These are phyloP conservation scores for Chaetomium sp. DNA, from an alignment of 2,329 filamentous ascomycete species.

Conservation along the genomic window DNA sequence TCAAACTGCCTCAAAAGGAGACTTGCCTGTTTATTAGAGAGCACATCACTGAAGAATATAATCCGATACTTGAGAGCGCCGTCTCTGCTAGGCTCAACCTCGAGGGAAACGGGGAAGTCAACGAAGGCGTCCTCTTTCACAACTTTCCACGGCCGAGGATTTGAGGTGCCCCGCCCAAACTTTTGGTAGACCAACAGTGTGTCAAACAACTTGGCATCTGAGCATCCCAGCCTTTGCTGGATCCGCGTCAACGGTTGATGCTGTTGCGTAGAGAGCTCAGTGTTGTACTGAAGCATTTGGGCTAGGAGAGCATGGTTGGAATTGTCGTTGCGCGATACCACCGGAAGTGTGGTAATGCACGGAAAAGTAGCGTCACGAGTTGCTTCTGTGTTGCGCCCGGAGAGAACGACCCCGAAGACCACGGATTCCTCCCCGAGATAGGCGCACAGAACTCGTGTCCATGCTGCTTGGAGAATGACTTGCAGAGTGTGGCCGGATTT, in stretches of 20 bases:
- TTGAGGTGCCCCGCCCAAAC: constrained; percentile 25
- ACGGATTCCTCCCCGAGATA: constrained; percentile 71
- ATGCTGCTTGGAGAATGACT: constrained; percentile 67
- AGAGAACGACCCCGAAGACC: constrained; percentile 74
- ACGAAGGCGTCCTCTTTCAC: constrained; percentile 60
- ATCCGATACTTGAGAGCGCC: constrained; percentile 55
- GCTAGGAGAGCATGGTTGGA: constrained; percentile 53
- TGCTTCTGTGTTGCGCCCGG: constrained; percentile 60
- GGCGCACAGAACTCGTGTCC: constrained; percentile 66
- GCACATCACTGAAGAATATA: constrained; percentile 55
- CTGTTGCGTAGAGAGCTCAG: constrained; percentile 60
- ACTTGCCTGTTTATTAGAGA: constrained; percentile 62
- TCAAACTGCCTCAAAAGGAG: constrained; percentile 69
- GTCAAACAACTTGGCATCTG: constrained; percentile 67
- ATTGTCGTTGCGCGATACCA: constrained; percentile 50
- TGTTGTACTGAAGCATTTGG: constrained; percentile 60
- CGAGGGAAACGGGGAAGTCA: constrained; percentile 76
- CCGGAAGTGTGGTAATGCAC: constrained; percentile 74
- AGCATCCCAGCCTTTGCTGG: constrained; percentile 62
- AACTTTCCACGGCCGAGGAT: constrained; percentile 48
- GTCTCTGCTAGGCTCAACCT: constrained; percentile 54
- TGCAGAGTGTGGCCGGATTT: constrained; percentile 64
- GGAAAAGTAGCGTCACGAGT: constrained; percentile 61
- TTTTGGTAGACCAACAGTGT: constrained; percentile 82
- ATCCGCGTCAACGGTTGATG: constrained; percentile 65